These are phyloP conservation scores for Diaporthe sp. DNA, from an alignment of 2,329 filamentous ascomycete genomes.

Conservation along the genomic window DNA sequence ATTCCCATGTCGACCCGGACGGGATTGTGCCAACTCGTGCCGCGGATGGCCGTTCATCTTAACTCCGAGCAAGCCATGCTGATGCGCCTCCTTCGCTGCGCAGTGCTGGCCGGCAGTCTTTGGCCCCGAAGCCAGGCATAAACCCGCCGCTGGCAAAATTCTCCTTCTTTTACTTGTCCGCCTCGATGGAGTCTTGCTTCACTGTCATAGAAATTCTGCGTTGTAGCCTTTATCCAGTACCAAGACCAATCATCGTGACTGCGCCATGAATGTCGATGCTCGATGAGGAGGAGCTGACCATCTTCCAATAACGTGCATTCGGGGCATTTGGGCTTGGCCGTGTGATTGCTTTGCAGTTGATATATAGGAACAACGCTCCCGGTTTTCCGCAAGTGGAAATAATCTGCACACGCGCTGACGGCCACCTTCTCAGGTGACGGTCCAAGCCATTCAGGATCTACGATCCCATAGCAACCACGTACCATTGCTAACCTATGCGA, in stretches of 20 bases:
- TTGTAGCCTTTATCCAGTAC: not conserved
- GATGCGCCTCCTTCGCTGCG: conserved; percentile 3
- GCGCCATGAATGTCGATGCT: not conserved
- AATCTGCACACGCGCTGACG: conserved; percentile 22
- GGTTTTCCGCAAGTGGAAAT: conserved; percentile 17
- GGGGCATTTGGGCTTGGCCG: conserved; percentile 18
- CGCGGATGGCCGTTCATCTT: not conserved
- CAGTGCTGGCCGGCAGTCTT: not conserved
- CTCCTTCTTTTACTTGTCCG: no score
- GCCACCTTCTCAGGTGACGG: not conserved
- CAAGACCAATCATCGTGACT: not conserved
- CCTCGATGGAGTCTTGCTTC: no score
- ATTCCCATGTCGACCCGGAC: not conserved
- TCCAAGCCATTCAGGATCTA: conserved; percentile 10
- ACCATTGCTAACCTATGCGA: not conserved
- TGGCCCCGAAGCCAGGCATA: not conserved
- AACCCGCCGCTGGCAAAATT: not conserved
- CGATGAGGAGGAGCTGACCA: conserved; percentile 1
- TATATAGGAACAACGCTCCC: not conserved
- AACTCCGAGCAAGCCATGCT: not conserved
- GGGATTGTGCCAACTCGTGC: not conserved
- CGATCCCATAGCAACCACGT: conserved; percentile 1
- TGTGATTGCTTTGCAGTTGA: conserved; percentile 21
- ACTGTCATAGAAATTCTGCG: not conserved
- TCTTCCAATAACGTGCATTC: not conserved